Percentiles rank a stretch among this genome's conserved stretches.
phyloP scores from a whole-genome alignment of 2,329 filamentous ascomycete genomes.

The Rasamsonia emersonii region DNA sequence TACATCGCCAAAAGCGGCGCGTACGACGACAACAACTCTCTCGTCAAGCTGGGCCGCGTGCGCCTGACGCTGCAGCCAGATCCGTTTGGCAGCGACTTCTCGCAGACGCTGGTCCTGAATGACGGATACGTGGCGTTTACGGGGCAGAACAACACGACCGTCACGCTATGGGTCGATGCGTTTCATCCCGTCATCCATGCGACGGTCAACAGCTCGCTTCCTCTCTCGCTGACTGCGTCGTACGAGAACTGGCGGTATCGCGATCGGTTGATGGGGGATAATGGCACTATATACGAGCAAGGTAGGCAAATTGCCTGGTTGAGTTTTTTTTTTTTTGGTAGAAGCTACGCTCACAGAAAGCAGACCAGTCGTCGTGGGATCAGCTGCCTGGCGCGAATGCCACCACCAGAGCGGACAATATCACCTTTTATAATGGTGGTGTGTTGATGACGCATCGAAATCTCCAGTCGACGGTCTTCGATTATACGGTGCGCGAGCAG shows the following conservation, averaged over 20 bases:
- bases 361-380: no score
- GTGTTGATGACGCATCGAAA: no score
- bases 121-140: slow-evolving; percentile 3
- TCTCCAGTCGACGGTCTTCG: background rate
- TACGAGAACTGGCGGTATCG: slow-evolving; percentile 3
- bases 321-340: no score
- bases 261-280: background rate
- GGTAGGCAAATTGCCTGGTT: no score
- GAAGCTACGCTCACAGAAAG: no score
- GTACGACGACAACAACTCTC: slow-evolving; percentile 2
- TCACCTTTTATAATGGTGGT: no score
- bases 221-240: background rate
- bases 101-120: slow-evolving; percentile 1
- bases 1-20: slow-evolving; percentile 3
- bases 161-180: slow-evolving; percentile 1
- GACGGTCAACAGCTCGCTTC: background rate
- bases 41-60: slow-evolving; percentile 1
- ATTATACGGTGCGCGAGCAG: background rate
- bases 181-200: background rate
- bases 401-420: no score
- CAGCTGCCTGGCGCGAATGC: no score
- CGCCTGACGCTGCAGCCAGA: slow-evolving; percentile 1
- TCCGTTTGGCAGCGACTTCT: slow-evolving; percentile 1
- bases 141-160: background rate
- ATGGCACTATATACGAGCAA: background rate